Conservation (phyloP, 345 rosid genomes). For the Heritiera fomes region DNA sequence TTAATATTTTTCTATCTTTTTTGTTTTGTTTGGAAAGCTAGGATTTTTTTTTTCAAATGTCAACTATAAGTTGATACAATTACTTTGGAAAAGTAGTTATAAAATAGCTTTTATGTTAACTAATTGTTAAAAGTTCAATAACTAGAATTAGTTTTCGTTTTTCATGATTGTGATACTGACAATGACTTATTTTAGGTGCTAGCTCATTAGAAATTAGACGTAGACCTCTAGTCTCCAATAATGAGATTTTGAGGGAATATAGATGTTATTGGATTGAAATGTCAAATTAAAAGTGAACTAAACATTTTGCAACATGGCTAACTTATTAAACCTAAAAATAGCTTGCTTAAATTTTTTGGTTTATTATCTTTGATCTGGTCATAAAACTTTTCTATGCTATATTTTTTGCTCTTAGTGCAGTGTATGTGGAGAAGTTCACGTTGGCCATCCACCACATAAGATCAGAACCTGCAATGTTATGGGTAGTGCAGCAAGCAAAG, state of each 20-base stretch:
- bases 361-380: neutral
- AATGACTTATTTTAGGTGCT: no score
- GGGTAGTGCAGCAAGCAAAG: conserved; percentile 42
- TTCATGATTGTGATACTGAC: neutral
- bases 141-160: neutral
- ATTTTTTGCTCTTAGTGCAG: conserved; percentile 31
- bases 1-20: neutral
- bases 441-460: conserved; percentile 44
- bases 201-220: no score
- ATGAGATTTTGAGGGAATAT: no score
- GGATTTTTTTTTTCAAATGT: neutral
- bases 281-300: no score
- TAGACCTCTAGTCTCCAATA: no score
- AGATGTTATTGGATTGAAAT: no score
- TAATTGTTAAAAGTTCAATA: neutral
- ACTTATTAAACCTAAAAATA: no score
- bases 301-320: no score
- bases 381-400: neutral
- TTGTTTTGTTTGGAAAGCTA: neutral
- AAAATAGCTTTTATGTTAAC: neutral
- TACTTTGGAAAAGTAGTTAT: neutral
- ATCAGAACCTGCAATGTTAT: conserved; percentile 43
- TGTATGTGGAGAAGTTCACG: conserved; percentile 51
- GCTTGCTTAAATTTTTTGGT: no score
- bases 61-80: neutral